Evolutionary conservation across 2,329 filamentous ascomycete species (phyloP).

Genomic region (Gremmenia infestans): DNA sequence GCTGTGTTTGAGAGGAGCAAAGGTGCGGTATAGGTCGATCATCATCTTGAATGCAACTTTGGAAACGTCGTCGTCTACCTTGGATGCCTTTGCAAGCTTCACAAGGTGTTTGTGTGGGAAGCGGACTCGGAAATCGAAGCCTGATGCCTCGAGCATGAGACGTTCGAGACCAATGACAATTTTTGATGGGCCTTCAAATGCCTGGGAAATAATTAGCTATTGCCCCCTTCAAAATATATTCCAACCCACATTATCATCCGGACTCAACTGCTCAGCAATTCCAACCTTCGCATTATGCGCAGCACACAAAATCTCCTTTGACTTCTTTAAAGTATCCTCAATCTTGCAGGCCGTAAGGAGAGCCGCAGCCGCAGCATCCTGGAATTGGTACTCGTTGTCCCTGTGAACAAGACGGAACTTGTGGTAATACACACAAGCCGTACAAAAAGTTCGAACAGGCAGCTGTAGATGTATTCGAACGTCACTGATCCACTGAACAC

Average conservation of each 20-base stretch:
- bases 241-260: constrained; percentile 71
- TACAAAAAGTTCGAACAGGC: constrained; percentile 89
- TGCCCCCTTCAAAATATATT: background rate
- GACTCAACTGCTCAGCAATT: constrained; percentile 61
- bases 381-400: constrained; percentile 79
- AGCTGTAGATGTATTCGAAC: constrained; percentile 74
- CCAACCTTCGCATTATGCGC: constrained; percentile 72
- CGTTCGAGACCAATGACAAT: constrained; percentile 86
- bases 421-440: constrained; percentile 88
- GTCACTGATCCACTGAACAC: constrained; percentile 83
- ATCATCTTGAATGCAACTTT: constrained; percentile 74
- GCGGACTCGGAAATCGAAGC: constrained; percentile 88
- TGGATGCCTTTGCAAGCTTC: constrained; percentile 58
- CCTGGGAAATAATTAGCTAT: constrained; percentile 39
- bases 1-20: constrained; percentile 84
- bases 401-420: constrained; percentile 82
- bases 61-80: constrained; percentile 51
- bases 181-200: constrained; percentile 75
- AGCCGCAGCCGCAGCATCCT: constrained; percentile 82
- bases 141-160: constrained; percentile 84
- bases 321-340: constrained; percentile 97
- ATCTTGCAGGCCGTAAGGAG: constrained; percentile 95
- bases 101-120: constrained; percentile 81
- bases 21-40: constrained; percentile 88
- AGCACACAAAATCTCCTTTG: constrained; percentile 83